Percentiles rank a stretch among this genome's conserved stretches.
These are phyloP conservation scores for Sugiyamaella floridensis DNA, from an alignment of 805 yeast genomes.

Conservation along the genomic window DNA sequence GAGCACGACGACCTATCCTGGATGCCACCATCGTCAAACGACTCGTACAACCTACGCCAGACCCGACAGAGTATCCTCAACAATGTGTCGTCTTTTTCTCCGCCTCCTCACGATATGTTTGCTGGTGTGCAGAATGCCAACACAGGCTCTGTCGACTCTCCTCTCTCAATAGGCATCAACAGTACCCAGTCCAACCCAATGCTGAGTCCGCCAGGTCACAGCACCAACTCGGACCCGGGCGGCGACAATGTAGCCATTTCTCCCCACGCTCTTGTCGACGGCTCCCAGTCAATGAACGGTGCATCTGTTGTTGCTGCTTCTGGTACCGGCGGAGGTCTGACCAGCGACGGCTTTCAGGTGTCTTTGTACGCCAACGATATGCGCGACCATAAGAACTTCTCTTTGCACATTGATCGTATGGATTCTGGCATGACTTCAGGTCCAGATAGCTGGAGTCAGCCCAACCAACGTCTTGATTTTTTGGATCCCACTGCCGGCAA, in stretches of 20 bases:
- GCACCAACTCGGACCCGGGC: constrained; percentile 1
- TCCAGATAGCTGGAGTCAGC: not conserved
- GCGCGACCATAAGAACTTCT: constrained; percentile 8
- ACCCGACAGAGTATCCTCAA: constrained; percentile 12
- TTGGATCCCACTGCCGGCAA: no score
- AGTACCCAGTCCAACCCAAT: not conserved
- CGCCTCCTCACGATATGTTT: constrained; percentile 7
- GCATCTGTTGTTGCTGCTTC: not conserved
- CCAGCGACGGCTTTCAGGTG: not conserved
- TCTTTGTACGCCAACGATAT: constrained; percentile 1
- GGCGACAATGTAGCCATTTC: constrained; percentile 2
- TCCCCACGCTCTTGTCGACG: constrained; percentile 1
- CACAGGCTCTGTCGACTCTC: constrained; percentile 1
- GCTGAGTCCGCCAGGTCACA: constrained; percentile 7
- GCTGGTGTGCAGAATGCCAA: not conserved
- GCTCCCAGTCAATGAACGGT: not conserved
- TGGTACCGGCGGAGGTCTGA: not conserved
- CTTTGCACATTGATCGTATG: constrained; percentile 9
- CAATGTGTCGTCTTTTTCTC: constrained; percentile 8
- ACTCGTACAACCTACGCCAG: not conserved
- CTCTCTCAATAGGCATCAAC: constrained; percentile 4
- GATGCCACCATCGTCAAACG: constrained; percentile 14
- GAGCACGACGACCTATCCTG: constrained; percentile 18
- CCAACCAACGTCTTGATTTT: not conserved
- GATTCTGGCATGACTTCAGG: constrained; percentile 1